Evolutionary conservation across 164 flowering plant species (phyloP).

Genomic region (Nelumbo lutea): DNA sequence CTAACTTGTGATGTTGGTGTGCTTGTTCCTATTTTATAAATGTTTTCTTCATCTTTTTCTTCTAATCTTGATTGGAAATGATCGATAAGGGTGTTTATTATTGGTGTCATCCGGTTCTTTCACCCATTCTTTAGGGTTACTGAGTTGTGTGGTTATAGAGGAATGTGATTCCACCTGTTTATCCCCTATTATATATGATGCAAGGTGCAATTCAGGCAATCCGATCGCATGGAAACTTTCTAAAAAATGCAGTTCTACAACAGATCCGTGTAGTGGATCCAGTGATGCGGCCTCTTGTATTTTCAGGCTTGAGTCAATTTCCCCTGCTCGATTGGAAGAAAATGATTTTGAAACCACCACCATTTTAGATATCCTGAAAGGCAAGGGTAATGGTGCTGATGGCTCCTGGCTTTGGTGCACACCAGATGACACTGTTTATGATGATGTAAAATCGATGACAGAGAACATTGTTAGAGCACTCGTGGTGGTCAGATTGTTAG

Average conservation of each 20-base stretch:
- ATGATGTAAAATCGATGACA: constrained; percentile 78
- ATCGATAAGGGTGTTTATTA: too few species aligned
- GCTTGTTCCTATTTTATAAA: too few species aligned
- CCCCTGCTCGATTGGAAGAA: constrained; percentile 75
- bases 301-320: constrained; percentile 39
- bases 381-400: constrained; percentile 85
- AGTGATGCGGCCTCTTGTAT: constrained; percentile 27
- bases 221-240: constrained; percentile 39
- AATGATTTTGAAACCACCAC: constrained; percentile 92
- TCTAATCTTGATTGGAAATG: too few species aligned
- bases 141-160: too few species aligned
- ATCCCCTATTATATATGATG: constrained; percentile 27
- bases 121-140: too few species aligned
- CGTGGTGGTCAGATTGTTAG: constrained; percentile 52
- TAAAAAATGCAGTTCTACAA: constrained; percentile 52
- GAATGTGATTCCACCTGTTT: too few species aligned
- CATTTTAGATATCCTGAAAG: constrained; percentile 64
- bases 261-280: constrained; percentile 47
- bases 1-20: too few species aligned
- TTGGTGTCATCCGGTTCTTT: too few species aligned
- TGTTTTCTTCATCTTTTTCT: too few species aligned
- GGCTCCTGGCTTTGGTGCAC: constrained; percentile 99
- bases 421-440: constrained; percentile 81
- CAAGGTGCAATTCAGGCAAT: constrained; percentile 57
- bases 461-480: constrained; percentile 92